Base-by-base conservation (phyloP, 257 asterid genomes). In the Nicotiana attenuata region DNA sequence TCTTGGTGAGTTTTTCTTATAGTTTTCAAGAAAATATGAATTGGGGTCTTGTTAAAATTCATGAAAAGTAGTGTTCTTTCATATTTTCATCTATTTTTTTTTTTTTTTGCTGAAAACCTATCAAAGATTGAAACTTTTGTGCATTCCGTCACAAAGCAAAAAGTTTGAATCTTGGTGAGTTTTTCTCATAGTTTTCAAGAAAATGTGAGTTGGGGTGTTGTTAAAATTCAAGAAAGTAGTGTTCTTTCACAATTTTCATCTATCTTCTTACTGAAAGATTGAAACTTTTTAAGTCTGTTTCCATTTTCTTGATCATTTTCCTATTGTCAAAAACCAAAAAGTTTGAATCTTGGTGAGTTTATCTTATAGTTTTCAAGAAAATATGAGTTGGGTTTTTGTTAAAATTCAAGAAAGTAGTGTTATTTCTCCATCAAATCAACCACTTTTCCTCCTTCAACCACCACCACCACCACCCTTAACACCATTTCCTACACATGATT, bases 361-460 rank as follows among this genome's bases (percentile, higher is more conserved):
- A n/a, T 68, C 29, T 26, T 80, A 26, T 41, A 64, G 14, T 73
- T 53, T 71, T 78, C 67, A 64, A 73, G 82, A 52, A 80, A 87
- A 81, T 1, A 91, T 88, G 91, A 60, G 56, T 22, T 77, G 83
- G 86, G 73, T 84, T 82, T 75, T 64, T 65, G 26, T 86, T 76
- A 87, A 85, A 82, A 84, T 83, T 77, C 86, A 88, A 80, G 91
- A 83, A 41, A 84, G 79, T 52, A 83, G 84, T 71, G 80, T 82
- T 83, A 84, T 87, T 85, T 84, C 94, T 65, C 94, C 97, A 10
- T 52, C 86, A 13, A 89, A 88, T 15, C 91, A 89, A 50, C 94
- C 93, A 59, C 84, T 88, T 61, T 87, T 82, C 66, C 87, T 82
- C 31, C 81, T 76, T 66, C 85, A 56, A 63, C 86, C 93, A 47